phyloP scores from a whole-genome alignment of 345 rosid genomes.

The Toxicodendron radicans region DNA sequence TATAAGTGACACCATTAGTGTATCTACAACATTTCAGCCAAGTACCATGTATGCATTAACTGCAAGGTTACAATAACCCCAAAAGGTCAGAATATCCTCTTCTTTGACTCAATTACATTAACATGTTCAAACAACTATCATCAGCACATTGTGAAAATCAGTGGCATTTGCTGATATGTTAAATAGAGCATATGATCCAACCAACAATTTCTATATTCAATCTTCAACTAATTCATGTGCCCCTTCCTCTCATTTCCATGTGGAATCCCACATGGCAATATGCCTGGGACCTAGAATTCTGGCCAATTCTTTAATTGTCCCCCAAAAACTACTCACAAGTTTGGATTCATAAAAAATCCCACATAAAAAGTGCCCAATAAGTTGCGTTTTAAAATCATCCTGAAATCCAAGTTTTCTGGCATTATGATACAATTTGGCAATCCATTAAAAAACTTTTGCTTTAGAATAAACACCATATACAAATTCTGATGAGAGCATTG shows the following conservation, averaged over 20 bases:
- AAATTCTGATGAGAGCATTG: no score
- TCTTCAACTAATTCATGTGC: background rate
- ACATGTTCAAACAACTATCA: background rate
- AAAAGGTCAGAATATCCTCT: background rate
- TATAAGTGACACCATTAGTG: background rate
- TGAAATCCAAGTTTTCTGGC: background rate
- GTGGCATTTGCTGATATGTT: background rate
- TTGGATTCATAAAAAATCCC: background rate
- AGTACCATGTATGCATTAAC: background rate
- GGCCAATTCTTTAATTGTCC: background rate
- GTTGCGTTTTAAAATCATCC: background rate
- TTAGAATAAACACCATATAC: no score
- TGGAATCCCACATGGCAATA: background rate
- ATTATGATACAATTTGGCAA: background rate
- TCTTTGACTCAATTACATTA: background rate
- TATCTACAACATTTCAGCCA: background rate
- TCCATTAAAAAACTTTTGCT: no score
- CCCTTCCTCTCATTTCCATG: background rate
- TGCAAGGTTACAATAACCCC: background rate
- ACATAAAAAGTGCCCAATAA: background rate
- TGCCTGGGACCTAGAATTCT: background rate
- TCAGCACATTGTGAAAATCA: background rate
- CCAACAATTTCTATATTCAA: background rate
- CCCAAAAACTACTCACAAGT: background rate
- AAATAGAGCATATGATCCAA: background rate